Conservation (phyloP, 2,329 filamentous ascomycete species). For the Lomentospora prolificans region DNA sequence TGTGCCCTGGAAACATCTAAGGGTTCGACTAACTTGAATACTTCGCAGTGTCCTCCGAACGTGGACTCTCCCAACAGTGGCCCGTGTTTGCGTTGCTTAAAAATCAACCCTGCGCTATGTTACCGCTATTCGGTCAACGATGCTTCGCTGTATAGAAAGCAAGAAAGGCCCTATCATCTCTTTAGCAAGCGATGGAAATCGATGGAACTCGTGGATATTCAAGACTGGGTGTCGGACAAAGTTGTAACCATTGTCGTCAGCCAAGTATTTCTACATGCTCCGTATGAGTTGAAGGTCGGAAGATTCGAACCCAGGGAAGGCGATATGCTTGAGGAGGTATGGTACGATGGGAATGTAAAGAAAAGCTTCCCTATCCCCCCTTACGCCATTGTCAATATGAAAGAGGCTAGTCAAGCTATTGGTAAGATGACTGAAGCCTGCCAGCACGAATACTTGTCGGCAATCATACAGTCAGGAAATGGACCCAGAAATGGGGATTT, state of each 20-base stretch:
- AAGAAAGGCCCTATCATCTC: slow-evolving; percentile 6
- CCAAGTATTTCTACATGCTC: slow-evolving; percentile 5
- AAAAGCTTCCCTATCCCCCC: slow-evolving; percentile 42
- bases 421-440: not conserved
- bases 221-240: slow-evolving; percentile 9
- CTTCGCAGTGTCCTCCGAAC: slow-evolving; percentile 1
- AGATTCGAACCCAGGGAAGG: slow-evolving; percentile 44
- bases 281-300: slow-evolving; percentile 33
- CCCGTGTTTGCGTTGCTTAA: not conserved
- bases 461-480: not conserved
- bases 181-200: slow-evolving; percentile 9
- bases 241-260: slow-evolving; percentile 6
- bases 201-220: slow-evolving; percentile 12
- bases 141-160: slow-evolving; percentile 5
- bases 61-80: not conserved
- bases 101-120: slow-evolving; percentile 1
- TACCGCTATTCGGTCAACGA: slow-evolving; percentile 4
- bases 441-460: not conserved
- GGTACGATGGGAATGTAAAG: slow-evolving; percentile 35
- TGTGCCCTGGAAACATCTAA: no score
- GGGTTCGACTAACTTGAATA: no score
- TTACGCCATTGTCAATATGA: slow-evolving; percentile 45
- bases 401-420: slow-evolving; percentile 26
- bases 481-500: not conserved
- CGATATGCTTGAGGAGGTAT: slow-evolving; percentile 43